Conservation (phyloP, 495 filamentous ascomycete genomes). For the Mytilinidion resinicola region DNA sequence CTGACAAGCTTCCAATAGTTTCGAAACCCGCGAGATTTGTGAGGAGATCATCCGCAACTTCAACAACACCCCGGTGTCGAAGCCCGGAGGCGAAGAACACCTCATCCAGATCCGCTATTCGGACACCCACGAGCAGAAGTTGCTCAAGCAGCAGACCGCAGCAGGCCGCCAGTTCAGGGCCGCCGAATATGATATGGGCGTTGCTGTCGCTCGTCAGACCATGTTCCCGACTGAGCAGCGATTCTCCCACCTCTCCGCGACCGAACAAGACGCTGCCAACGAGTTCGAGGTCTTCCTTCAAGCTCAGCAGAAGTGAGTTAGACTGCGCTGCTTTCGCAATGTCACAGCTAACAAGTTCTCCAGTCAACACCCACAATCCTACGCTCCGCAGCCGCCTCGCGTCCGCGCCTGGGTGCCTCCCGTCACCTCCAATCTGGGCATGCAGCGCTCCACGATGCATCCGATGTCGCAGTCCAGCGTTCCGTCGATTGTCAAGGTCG, state of each 20-base stretch:
- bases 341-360: not conserved
- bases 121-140: slow-evolving; percentile 92
- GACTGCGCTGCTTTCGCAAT: not conserved
- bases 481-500: slow-evolving; percentile 5
- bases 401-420: slow-evolving; percentile 18
- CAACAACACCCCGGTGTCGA: slow-evolving; percentile 56
- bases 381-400: slow-evolving; percentile 6
- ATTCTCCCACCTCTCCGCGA: slow-evolving; percentile 21
- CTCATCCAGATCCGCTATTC: slow-evolving; percentile 91
- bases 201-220: slow-evolving; percentile 42
- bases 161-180: slow-evolving; percentile 88
- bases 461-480: slow-evolving; percentile 12
- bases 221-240: slow-evolving; percentile 35
- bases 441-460: slow-evolving; percentile 18
- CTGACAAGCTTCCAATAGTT: slow-evolving; percentile 44
- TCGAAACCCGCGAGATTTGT: slow-evolving; percentile 80
- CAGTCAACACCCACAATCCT: not conserved
- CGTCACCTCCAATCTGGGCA: slow-evolving; percentile 17
- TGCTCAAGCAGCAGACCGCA: slow-evolving; percentile 88
- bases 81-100: slow-evolving; percentile 63
- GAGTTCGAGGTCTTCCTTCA: slow-evolving; percentile 30
- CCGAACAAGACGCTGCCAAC: slow-evolving; percentile 19
- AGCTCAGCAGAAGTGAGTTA: slow-evolving; percentile 5
- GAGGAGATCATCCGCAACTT: slow-evolving; percentile 79
- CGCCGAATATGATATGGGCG: slow-evolving; percentile 78